Evolutionary conservation across 2,329 filamentous ascomycete genomes (phyloP).

Genomic region (Cercospora sojina): DNA sequence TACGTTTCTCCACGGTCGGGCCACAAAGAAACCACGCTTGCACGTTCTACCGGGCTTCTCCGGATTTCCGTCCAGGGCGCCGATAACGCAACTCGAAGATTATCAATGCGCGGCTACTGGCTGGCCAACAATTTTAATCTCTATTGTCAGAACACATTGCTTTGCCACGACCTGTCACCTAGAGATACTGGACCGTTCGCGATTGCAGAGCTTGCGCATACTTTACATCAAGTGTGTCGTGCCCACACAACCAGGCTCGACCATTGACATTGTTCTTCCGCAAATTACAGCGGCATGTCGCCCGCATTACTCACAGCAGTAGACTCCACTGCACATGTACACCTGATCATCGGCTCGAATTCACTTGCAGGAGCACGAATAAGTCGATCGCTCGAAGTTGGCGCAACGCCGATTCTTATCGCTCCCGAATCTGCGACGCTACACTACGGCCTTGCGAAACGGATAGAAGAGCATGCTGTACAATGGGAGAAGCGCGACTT

Average conservation of each 20-base stretch:
- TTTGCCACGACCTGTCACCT: constrained; percentile 15
- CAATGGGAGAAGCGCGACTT: constrained; percentile 67
- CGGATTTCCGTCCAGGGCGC: constrained; percentile 8
- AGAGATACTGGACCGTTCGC: not conserved
- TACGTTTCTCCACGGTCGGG: not conserved
- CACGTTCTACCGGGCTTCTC: constrained; percentile 4
- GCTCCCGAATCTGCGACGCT: constrained; percentile 61
- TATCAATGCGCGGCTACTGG: constrained; percentile 20
- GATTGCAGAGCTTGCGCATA: not conserved
- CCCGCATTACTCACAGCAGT: constrained; percentile 69
- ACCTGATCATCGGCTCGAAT: constrained; percentile 83
- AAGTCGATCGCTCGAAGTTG: constrained; percentile 74
- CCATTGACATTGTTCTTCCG: constrained; percentile 10
- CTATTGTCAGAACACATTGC: not conserved
- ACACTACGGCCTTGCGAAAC: constrained; percentile 61
- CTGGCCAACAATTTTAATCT: constrained; percentile 13
- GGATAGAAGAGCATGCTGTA: constrained; percentile 65
- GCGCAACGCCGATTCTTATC: constrained; percentile 77
- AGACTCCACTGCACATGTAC: constrained; percentile 68
- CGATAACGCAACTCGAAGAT: constrained; percentile 15
- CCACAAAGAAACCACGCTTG: constrained; percentile 1
- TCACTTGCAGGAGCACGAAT: constrained; percentile 84
- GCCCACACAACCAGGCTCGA: not conserved
- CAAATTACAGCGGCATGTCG: constrained; percentile 37
- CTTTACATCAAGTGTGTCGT: not conserved